Percentiles rank a stretch among this genome's conserved stretches.
phyloP scores from a whole-genome alignment of 768 basidiomycete species.

The Cyathus striatus region DNA sequence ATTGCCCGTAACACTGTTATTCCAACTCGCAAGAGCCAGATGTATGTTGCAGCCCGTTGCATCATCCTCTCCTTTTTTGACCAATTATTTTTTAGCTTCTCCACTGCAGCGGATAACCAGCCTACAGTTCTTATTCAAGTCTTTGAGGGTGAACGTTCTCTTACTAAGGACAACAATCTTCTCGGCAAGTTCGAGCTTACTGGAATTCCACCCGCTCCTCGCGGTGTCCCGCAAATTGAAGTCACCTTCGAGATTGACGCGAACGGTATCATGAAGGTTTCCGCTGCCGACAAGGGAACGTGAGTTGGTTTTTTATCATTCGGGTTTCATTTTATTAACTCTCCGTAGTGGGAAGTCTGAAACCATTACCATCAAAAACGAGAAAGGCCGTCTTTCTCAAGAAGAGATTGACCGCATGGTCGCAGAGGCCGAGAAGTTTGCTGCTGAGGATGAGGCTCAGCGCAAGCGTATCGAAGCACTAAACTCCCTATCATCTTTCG shows the following conservation, averaged over 20 bases:
- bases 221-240: slow-evolving; percentile 96
- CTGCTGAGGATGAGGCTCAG: slow-evolving; percentile 71
- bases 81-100: slow-evolving; percentile 43
- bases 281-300: slow-evolving; percentile 90
- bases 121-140: slow-evolving; percentile 96
- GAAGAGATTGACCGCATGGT: slow-evolving; percentile 98
- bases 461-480: slow-evolving; percentile 84
- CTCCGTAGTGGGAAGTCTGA: slow-evolving; percentile 89
- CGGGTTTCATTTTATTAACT: too few species aligned
- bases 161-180: slow-evolving; percentile 98
- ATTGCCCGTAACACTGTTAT: slow-evolving; percentile 98
- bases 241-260: slow-evolving; percentile 95
- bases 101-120: slow-evolving; percentile 86
- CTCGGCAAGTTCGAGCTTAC: slow-evolving; percentile 96
- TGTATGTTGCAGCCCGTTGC: slow-evolving; percentile 36
- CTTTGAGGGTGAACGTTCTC: slow-evolving; percentile 92
- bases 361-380: slow-evolving; percentile 92
- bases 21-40: slow-evolving; percentile 95
- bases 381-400: slow-evolving; percentile 85
- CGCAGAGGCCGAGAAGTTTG: slow-evolving; percentile 87
- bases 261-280: slow-evolving; percentile 94
- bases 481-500: slow-evolving; percentile 74
- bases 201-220: slow-evolving; percentile 90
- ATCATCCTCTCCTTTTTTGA: slow-evolving; percentile 13
- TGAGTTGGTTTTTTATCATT: too few species aligned